Evolutionary conservation across 805 yeast species (phyloP), one percentile per base, ranked within the genome.

Genomic region (Spathaspora girioi): DNA sequence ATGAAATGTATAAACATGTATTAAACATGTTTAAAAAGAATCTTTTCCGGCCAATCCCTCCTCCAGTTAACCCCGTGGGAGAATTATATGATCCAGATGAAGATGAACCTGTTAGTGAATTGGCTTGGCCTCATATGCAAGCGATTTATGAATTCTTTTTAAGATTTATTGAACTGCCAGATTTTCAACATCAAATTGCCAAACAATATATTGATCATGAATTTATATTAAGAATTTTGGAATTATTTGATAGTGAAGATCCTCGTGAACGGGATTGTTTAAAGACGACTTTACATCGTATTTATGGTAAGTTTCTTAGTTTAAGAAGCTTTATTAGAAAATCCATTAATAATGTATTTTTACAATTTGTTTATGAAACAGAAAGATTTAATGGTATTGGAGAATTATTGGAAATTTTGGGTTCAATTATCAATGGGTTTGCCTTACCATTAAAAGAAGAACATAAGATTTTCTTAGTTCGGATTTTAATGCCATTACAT

Each of bases 91-190:
- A 94, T 62, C 99, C 99, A 1, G 99, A 94, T 70, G 99, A 94
- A 71, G 99, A 94, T 73, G 99, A 94, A 70, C 98, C 98, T 2
- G 96, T 94, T 38, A 83, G 84, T 60, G 98, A 94, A 67, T 82
- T 93, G 56, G 92, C 97, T 9, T 94, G 99, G 99, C 97, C 98
- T 11, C 99, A 94, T 67, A 94, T 94, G 98, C 96, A 90, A 69
- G 81, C 91, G 43, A 96, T 92, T 31, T 94, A 94, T 72, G 98
- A 94, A 68, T 90, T 94, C 62, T 93, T 94, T 66, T 74, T 94
- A 54, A 77, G 96, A 62, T 93, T 94, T 69, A 86, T 94, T 49
- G 98, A 94, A 71, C 84, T 93, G 56, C 96, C 96, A 2, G 97
- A 92, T 70, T 93, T 94, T 69, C 89, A 89, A 64, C 97, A 92